A percentile compares a stretch with the other conserved stretches of the same genome.
phyloP scores from a whole-genome alignment of 768 basidiomycete species.

The Pholiota molesta region DNA sequence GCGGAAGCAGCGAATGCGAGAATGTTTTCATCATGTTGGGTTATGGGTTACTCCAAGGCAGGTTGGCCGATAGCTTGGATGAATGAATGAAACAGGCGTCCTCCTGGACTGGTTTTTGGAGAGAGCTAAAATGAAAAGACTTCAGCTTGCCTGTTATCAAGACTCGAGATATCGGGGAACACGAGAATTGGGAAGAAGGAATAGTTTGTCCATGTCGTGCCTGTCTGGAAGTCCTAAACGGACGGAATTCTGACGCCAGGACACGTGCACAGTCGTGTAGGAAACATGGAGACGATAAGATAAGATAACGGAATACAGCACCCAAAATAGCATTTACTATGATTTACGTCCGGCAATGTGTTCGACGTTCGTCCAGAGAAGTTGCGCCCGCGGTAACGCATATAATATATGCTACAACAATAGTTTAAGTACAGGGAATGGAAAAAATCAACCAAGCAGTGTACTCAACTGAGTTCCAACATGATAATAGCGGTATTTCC shows the following conservation, averaged over 20 bases:
- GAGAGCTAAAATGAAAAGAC: background rate
- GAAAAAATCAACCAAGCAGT: no score
- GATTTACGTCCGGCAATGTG: no score
- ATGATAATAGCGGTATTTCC: no score
- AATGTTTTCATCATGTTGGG: slow-evolving; percentile 42
- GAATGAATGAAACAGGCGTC: background rate
- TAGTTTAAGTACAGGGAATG: no score
- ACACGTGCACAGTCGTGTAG: background rate
- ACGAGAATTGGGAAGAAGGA: background rate
- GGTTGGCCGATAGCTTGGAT: background rate
- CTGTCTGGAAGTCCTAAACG: background rate
- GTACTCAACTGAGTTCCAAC: no score
- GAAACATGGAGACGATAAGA: background rate
- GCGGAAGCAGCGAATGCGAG: slow-evolving; percentile 70
- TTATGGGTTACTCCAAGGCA: background rate
- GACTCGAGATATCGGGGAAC: background rate
- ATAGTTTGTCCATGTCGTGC: background rate
- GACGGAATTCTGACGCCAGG: background rate
- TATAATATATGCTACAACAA: no score
- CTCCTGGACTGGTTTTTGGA: background rate
- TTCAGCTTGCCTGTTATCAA: background rate
- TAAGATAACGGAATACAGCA: background rate
- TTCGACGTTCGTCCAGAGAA: no score
- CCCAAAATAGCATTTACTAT: no score
- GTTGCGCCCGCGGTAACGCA: no score